Conservation (phyloP, 192 early-diverging fungal genomes). For the Coemansia sp. region DNA sequence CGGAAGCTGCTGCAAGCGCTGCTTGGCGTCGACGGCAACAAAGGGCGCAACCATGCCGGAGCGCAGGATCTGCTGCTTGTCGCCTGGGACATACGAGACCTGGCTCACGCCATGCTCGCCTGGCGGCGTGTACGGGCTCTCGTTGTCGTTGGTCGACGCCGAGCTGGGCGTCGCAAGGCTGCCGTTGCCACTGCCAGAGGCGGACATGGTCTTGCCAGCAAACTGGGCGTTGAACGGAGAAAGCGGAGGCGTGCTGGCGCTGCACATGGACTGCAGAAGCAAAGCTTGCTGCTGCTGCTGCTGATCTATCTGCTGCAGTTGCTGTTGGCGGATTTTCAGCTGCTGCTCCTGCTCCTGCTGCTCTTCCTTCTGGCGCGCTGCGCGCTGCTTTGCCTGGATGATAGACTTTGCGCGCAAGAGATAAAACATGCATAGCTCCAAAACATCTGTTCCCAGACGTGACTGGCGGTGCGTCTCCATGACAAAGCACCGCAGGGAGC, state of each 20-base stretch:
- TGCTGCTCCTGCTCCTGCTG: conserved; percentile 19
- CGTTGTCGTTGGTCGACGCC: background rate
- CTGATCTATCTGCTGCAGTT: background rate
- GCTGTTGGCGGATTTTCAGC: background rate
- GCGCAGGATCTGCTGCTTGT: conserved; percentile 37
- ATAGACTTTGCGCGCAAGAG: conserved; percentile 49
- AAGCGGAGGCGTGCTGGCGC: conserved; percentile 25
- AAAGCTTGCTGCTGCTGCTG: conserved; percentile 6
- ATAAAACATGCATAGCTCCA: conserved; percentile 53
- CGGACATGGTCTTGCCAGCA: background rate
- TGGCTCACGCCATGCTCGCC: background rate
- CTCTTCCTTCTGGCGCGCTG: conserved; percentile 26
- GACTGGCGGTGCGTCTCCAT: conserved; percentile 50
- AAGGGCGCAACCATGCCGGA: conserved; percentile 41
- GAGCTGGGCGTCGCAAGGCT: background rate
- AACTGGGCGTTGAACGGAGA: conserved; percentile 14
- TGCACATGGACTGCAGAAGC: conserved; percentile 9
- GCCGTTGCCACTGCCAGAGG: conserved; percentile 1
- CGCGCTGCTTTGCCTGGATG: conserved; percentile 42
- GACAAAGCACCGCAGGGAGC: conserved; percentile 52
- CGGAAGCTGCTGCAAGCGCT: background rate
- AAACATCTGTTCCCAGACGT: conserved; percentile 32
- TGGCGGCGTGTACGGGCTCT: conserved; percentile 31
- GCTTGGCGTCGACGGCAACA: conserved; percentile 21
- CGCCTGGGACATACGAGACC: conserved; percentile 18